Percentiles rank a stretch among this genome's conserved stretches.
Conservation (phyloP, 352 stramenopile genomes). For the Phytophthora tentaculata region DNA sequence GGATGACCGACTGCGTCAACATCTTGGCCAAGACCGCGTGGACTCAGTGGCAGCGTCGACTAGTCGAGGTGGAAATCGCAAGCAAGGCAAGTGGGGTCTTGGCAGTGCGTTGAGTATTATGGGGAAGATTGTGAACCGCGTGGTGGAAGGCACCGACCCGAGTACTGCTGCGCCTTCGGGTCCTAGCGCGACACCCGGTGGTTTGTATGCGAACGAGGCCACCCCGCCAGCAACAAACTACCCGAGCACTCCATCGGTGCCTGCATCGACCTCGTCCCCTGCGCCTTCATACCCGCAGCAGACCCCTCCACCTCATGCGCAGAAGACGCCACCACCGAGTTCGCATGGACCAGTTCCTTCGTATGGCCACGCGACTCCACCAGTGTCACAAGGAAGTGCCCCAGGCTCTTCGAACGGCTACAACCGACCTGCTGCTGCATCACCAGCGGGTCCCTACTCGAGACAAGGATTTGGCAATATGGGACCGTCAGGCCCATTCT, state of each 20-base stretch:
- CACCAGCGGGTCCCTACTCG: conserved; percentile 17
- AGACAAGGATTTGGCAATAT: conserved; percentile 10
- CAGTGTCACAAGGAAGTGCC: conserved; percentile 35
- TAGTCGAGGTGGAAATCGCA: conserved; percentile 45
- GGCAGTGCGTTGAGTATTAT: conserved; percentile 85
- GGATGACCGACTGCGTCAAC: conserved; percentile 85
- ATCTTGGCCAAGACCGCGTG: conserved; percentile 80
- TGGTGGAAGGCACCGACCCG: conserved; percentile 79
- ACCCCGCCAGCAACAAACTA: conserved; percentile 36
- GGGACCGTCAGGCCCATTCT: conserved; percentile 26
- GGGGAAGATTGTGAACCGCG: conserved; percentile 88
- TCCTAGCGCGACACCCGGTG: conserved; percentile 25
- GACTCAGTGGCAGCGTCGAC: conserved; percentile 64
- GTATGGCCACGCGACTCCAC: conserved; percentile 37
- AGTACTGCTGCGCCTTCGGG: conserved; percentile 9
- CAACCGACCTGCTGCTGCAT: conserved; percentile 22
- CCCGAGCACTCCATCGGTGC: conserved; percentile 26
- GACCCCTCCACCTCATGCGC: conserved; percentile 27
- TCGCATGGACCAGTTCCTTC: conserved; percentile 16
- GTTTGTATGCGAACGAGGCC: conserved; percentile 41
- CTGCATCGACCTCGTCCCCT: conserved; percentile 19
- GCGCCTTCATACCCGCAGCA: conserved; percentile 26
- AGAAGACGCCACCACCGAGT: conserved; percentile 23
- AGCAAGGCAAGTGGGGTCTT: conserved; percentile 78
- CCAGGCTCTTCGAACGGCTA: conserved; percentile 33